phyloP scores from a whole-genome alignment of 1,284 basidiomycete species.

The Melanopsichium pennsylvanicum region DNA sequence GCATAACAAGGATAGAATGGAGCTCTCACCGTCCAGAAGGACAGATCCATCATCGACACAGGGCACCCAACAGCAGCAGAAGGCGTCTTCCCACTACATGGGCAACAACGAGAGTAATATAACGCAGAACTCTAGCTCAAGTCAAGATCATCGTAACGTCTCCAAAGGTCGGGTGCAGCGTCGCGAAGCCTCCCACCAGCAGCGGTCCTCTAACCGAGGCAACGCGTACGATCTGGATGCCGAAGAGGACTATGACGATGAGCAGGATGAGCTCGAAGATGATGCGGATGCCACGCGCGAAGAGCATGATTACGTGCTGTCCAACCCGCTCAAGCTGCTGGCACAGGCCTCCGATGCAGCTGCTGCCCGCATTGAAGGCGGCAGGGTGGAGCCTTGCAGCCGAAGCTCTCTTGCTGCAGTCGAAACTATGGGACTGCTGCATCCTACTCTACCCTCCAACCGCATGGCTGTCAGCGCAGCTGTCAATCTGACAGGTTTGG shows the following conservation, averaged over 20 bases:
- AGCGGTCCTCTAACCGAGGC: conserved; percentile 26
- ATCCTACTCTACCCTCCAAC: conserved; percentile 27
- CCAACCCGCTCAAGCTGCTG: conserved; percentile 53
- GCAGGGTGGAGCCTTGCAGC: conserved; percentile 30
- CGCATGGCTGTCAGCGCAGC: conserved; percentile 44
- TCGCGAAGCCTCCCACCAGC: conserved; percentile 11
- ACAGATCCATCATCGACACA: neutral
- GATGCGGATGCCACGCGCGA: conserved; percentile 44
- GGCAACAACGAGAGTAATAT: conserved; percentile 8
- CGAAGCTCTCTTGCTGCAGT: conserved; percentile 40
- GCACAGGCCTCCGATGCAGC: conserved; percentile 56
- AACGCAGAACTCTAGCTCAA: conserved; percentile 10
- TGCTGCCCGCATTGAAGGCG: conserved; percentile 39
- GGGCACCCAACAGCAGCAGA: conserved; percentile 6
- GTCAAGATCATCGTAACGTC: conserved; percentile 12
- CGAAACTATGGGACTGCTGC: conserved; percentile 53
- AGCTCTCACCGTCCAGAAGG: conserved; percentile 29
- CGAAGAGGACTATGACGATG: conserved; percentile 48
- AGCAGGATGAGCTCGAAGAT: conserved; percentile 53
- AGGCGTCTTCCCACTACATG: conserved; percentile 5
- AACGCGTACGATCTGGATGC: conserved; percentile 34
- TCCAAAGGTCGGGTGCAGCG: conserved; percentile 30
- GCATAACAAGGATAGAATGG: conserved; percentile 20
- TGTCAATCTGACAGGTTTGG: conserved; percentile 40
- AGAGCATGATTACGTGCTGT: conserved; percentile 52